Base-by-base conservation (phyloP, 2,329 filamentous ascomycete genomes). In the Waltergamsia citrina region DNA sequence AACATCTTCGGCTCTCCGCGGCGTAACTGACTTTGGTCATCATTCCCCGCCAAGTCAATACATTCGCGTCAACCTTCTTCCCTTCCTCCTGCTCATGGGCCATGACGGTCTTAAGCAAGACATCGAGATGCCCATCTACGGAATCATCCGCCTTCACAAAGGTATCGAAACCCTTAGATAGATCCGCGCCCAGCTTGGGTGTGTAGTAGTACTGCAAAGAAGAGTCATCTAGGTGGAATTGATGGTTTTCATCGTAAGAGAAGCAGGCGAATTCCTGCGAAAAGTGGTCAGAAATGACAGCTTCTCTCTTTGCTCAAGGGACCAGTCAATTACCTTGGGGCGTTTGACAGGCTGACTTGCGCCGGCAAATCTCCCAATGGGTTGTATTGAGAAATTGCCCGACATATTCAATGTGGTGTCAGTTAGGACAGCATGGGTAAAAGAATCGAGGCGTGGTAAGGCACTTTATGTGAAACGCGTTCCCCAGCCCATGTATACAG, bases 41-140 rank as follows among this genome's bases (percentile, higher is more conserved):
- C 86, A 96, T 95, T 24, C 92, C 92, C 49, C 92, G 71, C 90
- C 90, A 98, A 2, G 90, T 96, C 33, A 96, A 70, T 29, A 96
- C 55, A 46, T 94, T 78, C 3, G 82, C 81, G 40, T 87, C 78
- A 21, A 81, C 78, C 50, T 71, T 79, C 48, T 74, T 68, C 3
- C 74, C 71, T 1, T 70, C 74, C 43, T 77, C 67, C 53, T 78
- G 67, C 58, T 96, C 92, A 43, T 85, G 68, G 18, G 72, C 70
- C 32, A 78, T 66, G 29, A 98, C 75, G 1, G 87, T 81, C 39
- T 75, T 78, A 16, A 98, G 65, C 20, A 98, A 64, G 40, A 82
- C 81, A 50, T 93, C 84, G 4, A 98, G 65, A 58, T 98, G 92
- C 47, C 92, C 85, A 54, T 94, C 86, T n/a, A 65, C 62, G 1